Conservation (phyloP, 257 asterid species). For the Penstemon eatonii region DNA sequence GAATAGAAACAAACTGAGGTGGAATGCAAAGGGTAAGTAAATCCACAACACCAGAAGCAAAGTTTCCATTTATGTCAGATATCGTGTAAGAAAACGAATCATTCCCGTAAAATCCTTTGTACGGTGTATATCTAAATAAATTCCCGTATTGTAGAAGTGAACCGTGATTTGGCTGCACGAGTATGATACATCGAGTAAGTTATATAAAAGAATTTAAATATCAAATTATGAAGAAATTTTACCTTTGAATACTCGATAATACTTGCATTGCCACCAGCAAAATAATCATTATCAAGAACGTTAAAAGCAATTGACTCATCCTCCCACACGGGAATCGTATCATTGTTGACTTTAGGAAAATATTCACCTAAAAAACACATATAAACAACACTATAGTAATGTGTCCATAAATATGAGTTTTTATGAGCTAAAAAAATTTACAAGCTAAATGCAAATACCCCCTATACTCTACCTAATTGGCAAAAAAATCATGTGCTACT, state of each 20-base stretch:
- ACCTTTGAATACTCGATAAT: constrained; percentile 65
- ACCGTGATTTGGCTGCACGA: constrained; percentile 77
- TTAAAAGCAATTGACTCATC: constrained; percentile 76
- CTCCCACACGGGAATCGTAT: constrained; percentile 76
- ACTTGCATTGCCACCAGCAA: constrained; percentile 64
- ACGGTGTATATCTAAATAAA: constrained; percentile 78
- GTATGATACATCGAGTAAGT: constrained; percentile 8
- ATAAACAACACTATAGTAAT: neutral
- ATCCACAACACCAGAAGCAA: constrained; percentile 69
- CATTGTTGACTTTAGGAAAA: constrained; percentile 66
- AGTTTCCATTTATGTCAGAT: constrained; percentile 65
- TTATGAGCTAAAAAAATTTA: too few relatives aligned
- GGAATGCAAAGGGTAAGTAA: constrained; percentile 69
- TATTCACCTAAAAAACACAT: constrained; percentile 56
- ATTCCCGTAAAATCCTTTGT: constrained; percentile 66
- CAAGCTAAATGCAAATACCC: too few relatives aligned
- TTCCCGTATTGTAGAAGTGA: constrained; percentile 60
- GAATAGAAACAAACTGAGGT: constrained; percentile 69
- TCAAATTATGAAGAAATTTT: constrained; percentile 2
- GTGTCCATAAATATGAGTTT: too few relatives aligned
- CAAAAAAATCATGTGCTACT: neutral
- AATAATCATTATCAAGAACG: constrained; percentile 64
- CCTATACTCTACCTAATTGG: neutral
- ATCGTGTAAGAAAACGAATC: constrained; percentile 71
- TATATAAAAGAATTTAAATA: neutral